Evolutionary conservation across 371 early-diverging fungal genomes (phyloP).

Genomic region (Coemansia sp.): DNA sequence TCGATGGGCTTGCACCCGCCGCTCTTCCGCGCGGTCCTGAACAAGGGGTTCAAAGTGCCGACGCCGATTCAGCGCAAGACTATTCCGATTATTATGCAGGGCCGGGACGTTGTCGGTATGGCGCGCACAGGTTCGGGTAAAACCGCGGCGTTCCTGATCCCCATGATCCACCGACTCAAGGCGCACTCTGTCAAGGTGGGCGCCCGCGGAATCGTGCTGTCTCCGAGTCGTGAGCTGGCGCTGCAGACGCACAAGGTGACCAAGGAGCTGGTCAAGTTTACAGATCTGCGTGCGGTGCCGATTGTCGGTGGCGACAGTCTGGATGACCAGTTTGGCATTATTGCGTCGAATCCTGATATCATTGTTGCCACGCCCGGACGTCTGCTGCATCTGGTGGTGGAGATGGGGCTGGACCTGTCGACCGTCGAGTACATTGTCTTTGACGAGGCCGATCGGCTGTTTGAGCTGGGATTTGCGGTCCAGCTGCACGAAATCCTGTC

Average conservation of each 20-base stretch:
- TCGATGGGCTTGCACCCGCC: slow-evolving; percentile 77
- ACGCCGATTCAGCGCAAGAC: slow-evolving; percentile 98
- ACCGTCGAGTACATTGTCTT: slow-evolving; percentile 95
- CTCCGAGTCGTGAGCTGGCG: slow-evolving; percentile 96
- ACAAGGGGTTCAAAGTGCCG: slow-evolving; percentile 94
- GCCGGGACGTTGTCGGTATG: slow-evolving; percentile 95
- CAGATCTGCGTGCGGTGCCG: slow-evolving; percentile 84
- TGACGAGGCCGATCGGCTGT: slow-evolving; percentile 98
- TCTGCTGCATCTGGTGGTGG: slow-evolving; percentile 91
- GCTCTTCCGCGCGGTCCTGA: slow-evolving; percentile 75
- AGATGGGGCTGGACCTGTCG: slow-evolving; percentile 85
- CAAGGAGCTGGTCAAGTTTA: slow-evolving; percentile 84
- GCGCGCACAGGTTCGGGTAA: slow-evolving; percentile 99
- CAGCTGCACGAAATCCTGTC: slow-evolving; percentile 89
- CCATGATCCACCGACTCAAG: slow-evolving; percentile 87
- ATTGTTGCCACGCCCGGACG: slow-evolving; percentile 98
- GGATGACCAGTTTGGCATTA: slow-evolving; percentile 84
- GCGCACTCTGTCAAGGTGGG: slow-evolving; percentile 87
- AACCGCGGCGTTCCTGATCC: slow-evolving; percentile 96
- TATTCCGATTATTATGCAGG: slow-evolving; percentile 89
- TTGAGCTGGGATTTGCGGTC: slow-evolving; percentile 97
- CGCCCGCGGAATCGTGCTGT: slow-evolving; percentile 81
- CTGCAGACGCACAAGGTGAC: slow-evolving; percentile 93
- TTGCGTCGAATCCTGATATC: slow-evolving; percentile 94
- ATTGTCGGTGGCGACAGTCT: slow-evolving; percentile 96